Conservation (phyloP, 202 grass and related monocot genomes). For the Zoysia matrella region DNA sequence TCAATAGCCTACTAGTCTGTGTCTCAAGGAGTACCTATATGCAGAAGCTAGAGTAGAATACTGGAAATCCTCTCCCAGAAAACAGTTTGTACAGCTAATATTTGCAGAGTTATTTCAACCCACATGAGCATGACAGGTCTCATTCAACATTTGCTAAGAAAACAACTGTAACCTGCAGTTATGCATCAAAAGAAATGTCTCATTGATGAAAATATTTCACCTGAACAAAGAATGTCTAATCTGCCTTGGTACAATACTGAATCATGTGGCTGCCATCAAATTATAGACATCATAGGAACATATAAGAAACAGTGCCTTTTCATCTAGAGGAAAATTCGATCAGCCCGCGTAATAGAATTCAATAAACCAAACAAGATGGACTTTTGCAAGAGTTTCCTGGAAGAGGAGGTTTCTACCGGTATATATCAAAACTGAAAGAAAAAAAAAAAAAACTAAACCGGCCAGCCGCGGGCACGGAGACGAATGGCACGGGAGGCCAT, state of each 20-base stretch:
- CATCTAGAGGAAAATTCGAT: neutral
- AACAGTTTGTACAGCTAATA: neutral
- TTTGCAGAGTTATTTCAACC: neutral
- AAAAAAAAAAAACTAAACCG: slow-evolving; percentile 43
- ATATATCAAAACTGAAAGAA: neutral
- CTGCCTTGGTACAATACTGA: neutral
- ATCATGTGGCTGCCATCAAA: neutral
- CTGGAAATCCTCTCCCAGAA: neutral
- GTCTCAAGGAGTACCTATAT: neutral
- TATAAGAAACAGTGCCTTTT: neutral
- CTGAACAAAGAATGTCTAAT: neutral
- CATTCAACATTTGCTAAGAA: neutral
- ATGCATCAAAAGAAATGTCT: neutral
- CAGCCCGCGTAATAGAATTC: neutral
- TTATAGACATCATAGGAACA: neutral
- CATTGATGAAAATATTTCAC: neutral
- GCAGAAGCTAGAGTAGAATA: neutral
- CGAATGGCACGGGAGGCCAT: slow-evolving; percentile 65
- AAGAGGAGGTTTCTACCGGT: slow-evolving; percentile 12
- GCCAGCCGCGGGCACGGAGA: slow-evolving; percentile 56
- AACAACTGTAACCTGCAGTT: neutral
- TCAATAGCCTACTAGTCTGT: neutral
- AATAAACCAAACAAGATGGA: neutral
- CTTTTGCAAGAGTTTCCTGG: slow-evolving; percentile 9
- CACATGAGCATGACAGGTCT: too few species aligned